Percentiles rank a stretch among this genome's conserved stretches.
These are phyloP conservation scores for Tylopilus rubrobrunneus DNA, from an alignment of 768 basidiomycete genomes.

Conservation along the genomic window DNA sequence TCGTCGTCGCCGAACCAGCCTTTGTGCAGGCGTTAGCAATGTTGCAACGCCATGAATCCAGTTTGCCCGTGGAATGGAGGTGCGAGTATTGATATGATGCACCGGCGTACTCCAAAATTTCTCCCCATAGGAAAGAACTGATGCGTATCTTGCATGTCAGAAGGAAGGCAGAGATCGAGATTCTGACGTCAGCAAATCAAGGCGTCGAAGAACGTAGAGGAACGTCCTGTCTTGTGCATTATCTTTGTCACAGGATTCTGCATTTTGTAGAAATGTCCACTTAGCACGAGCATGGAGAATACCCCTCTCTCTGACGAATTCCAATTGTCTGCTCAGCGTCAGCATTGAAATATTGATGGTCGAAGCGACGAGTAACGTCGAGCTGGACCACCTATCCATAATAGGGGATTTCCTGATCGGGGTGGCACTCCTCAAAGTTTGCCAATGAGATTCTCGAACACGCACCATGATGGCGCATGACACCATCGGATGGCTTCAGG, in stretches of 20 bases:
- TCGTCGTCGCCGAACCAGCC: not conserved
- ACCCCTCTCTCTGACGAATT: not conserved
- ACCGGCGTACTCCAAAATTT: constrained; percentile 1
- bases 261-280: constrained; percentile 26
- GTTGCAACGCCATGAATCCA: constrained; percentile 40
- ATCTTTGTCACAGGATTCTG: constrained; percentile 25
- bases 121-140: constrained; percentile 64
- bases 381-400: not conserved
- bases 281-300: not conserved
- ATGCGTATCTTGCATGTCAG: constrained; percentile 72
- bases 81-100: constrained; percentile 26
- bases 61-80: constrained; percentile 68
- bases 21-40: constrained; percentile 59
- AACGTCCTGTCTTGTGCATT: constrained; percentile 20
- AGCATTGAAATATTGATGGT: too few relatives aligned
- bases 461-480: not conserved
- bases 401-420: not conserved
- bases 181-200: constrained; percentile 34
- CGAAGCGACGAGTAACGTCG: too few relatives aligned
- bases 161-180: constrained; percentile 93
- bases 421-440: not conserved
- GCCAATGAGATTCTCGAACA: not conserved
- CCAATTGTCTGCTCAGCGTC: not conserved
- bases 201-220: constrained; percentile 6
- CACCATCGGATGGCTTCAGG: constrained; percentile 11